Base-by-base conservation (phyloP, 2,329 filamentous ascomycete species). In the Colletotrichum abscissum region DNA sequence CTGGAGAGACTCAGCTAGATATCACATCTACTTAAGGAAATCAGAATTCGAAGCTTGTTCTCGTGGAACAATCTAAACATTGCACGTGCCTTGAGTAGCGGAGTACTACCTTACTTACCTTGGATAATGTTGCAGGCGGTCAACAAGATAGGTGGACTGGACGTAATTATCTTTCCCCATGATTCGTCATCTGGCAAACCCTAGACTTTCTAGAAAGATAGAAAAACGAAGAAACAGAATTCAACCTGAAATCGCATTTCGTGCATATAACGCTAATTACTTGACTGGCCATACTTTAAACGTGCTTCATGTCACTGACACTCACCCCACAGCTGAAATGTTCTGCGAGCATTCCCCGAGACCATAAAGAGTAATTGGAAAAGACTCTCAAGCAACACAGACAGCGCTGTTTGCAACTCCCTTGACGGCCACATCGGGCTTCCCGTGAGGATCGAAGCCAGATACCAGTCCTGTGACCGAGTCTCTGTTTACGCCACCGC, bases 401-500 rank as follows among this genome's bases (percentile, higher is more conserved):
- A 49, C 9, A 49, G 42, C 19, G 19, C n/a, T n/a, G 19, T 49
- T 49, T 8, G 19, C 0, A 49, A 11, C 42, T 24, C 2, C 4
- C 16, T 14, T 30, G 9, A 16, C 5, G 2, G 8, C 5, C 12
- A 19, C 16, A 16, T 49, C 19, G 6, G 26, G 42, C 30, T 28
- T 22, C 1, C 12, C 22, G 42, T 24, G 12, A 5, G n/a, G 4
- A 2, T 42, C 67, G 52, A 84, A 83, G 16, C 81, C 80, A 35
- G 76, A 78, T 3, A 87, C 83, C 33, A 85, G 69, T 0, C 87
- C 86, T 0, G 79, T 86, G n/a, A 67, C 68, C 2, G 67, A 59
- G 65, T 84, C 79, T 67, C 85, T 81, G 22, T 79, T 74, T 42
- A 87, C 80, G 0, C 88, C 87, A 12, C 81, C 80, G 9, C 86